Evolutionary conservation across 805 yeast species (phyloP).

Genomic region (Kuraishia cidri): DNA sequence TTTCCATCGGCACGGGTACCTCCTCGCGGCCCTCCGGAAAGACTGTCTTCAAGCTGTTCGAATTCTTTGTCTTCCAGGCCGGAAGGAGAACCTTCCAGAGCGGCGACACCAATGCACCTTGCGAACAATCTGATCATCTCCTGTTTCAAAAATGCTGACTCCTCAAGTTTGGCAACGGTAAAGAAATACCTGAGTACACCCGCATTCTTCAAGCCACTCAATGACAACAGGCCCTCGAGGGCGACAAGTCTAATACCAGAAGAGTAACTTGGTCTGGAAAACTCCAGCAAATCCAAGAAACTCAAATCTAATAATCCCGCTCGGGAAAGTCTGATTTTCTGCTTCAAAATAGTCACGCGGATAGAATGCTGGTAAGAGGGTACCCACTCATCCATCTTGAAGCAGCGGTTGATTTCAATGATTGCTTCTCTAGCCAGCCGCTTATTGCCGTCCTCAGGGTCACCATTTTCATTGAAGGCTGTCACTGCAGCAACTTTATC

Average conservation of each 20-base stretch:
- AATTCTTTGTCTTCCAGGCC: conserved; percentile 62
- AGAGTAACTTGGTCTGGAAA: conserved; percentile 36
- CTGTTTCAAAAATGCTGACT: conserved; percentile 40
- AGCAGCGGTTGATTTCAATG: conserved; percentile 64
- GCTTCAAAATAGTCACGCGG: conserved; percentile 46
- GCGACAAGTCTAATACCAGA: conserved; percentile 57
- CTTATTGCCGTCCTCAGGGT: background rate
- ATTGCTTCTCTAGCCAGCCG: conserved; percentile 37
- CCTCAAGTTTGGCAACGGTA: conserved; percentile 44
- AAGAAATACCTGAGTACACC: conserved; percentile 55
- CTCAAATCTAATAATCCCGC: conserved; percentile 42
- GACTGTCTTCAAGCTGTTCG: conserved; percentile 6
- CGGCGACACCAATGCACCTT: conserved; percentile 54
- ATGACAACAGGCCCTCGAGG: conserved; percentile 53
- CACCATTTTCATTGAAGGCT: conserved; percentile 1
- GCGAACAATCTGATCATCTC: conserved; percentile 38
- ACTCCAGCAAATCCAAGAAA: conserved; percentile 45
- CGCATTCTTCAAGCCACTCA: conserved; percentile 72
- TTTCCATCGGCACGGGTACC: conserved; percentile 1
- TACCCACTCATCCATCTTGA: conserved; percentile 78
- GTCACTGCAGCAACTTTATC: conserved; percentile 7
- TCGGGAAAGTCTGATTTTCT: conserved; percentile 50
- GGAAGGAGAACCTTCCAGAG: conserved; percentile 51
- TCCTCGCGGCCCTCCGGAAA: background rate
- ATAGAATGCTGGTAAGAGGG: conserved; percentile 60